These are phyloP conservation scores for Phyllostachys edulis DNA, from an alignment of 176 grass and related monocot species.

Conservation along the genomic window DNA sequence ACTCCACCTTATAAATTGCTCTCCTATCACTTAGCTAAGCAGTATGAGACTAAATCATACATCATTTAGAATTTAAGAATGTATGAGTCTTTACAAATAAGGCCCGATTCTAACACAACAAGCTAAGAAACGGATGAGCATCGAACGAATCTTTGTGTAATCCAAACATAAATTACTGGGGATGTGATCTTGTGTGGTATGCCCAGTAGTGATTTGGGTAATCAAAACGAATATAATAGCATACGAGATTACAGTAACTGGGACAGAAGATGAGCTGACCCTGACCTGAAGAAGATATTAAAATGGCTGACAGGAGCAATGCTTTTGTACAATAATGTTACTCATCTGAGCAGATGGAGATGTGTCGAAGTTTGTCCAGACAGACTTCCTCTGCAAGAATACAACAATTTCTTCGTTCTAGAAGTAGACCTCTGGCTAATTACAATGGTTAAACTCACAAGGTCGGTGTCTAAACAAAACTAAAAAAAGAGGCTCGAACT, in stretches of 20 bases:
- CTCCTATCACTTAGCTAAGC: too few relatives aligned
- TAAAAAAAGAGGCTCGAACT: not conserved
- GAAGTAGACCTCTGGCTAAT: not conserved
- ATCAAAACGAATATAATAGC: constrained; percentile 15
- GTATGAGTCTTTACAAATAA: too few relatives aligned
- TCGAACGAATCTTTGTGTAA: constrained; percentile 7
- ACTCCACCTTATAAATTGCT: too few relatives aligned
- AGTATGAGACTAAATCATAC: too few relatives aligned
- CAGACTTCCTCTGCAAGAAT: constrained; percentile 24
- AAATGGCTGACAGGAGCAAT: not conserved
- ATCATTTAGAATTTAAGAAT: too few relatives aligned
- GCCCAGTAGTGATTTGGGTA: not conserved
- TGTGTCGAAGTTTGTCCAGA: not conserved
- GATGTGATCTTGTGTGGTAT: not conserved
- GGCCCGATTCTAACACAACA: too few relatives aligned
- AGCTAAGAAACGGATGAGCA: not conserved
- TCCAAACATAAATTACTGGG: not conserved
- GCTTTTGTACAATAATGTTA: not conserved
- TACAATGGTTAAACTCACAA: too few relatives aligned
- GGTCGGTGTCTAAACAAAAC: not conserved
- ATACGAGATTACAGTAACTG: not conserved
- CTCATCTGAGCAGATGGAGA: not conserved
- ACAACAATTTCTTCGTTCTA: not conserved
- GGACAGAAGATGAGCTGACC: constrained; percentile 2
- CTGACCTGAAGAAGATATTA: not conserved